These are phyloP conservation scores for Fusarium foetens DNA, from an alignment of 2,329 filamentous ascomycete genomes.

Conservation along the genomic window DNA sequence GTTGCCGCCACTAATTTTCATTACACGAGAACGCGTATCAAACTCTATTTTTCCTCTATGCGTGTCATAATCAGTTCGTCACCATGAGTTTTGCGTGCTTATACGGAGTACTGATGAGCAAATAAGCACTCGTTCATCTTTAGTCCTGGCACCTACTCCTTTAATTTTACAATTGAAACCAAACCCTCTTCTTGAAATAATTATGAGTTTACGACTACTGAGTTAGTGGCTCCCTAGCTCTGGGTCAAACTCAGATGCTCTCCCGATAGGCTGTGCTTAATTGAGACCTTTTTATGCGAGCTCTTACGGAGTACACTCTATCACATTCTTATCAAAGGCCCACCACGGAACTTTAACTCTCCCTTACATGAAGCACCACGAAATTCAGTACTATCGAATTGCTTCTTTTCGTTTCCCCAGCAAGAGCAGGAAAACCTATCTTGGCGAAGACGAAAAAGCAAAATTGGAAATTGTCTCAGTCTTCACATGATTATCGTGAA, in stretches of 20 bases:
- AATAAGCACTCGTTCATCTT: neutral
- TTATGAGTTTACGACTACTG: neutral
- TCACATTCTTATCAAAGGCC: neutral
- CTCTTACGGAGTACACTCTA: constrained; percentile 19
- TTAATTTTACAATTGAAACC: neutral
- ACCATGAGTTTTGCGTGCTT: constrained; percentile 7
- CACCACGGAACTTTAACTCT: constrained; percentile 3
- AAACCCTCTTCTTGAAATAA: neutral
- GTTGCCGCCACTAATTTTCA: constrained; percentile 24
- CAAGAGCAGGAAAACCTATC: constrained; percentile 4
- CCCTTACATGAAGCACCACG: constrained; percentile 11
- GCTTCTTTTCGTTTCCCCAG: constrained; percentile 10
- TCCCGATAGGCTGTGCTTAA: constrained; percentile 1
- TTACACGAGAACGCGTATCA: constrained; percentile 8
- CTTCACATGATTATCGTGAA: constrained; percentile 9
- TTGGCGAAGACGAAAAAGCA: neutral
- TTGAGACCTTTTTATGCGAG: constrained; percentile 23
- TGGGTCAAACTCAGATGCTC: neutral
- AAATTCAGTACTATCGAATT: neutral
- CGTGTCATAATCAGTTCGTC: constrained; percentile 26
- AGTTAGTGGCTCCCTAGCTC: neutral
- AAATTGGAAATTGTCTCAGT: constrained; percentile 21
- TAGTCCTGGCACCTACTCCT: neutral
- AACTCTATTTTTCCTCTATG: constrained; percentile 18
- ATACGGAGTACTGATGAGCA: neutral